phyloP scores from a whole-genome alignment of 306 rosid genomes.

The Geum urbanum region DNA sequence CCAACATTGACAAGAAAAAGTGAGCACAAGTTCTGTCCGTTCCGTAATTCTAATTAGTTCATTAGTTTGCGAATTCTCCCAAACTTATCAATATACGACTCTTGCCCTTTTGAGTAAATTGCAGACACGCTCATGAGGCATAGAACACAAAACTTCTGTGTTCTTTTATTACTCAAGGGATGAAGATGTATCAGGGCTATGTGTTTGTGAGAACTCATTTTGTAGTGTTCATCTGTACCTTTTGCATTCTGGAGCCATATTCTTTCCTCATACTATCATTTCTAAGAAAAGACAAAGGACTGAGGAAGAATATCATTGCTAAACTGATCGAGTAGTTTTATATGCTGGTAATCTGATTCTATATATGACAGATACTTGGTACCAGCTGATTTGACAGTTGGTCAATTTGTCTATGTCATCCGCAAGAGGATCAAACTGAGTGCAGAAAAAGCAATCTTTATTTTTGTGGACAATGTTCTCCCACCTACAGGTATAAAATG shows the following conservation, averaged over 20 bases:
- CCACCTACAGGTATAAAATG: constrained; percentile 40
- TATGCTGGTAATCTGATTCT: not conserved
- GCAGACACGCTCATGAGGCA: not conserved
- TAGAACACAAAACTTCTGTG: not conserved
- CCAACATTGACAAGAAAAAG: constrained; percentile 52
- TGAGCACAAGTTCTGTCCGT: constrained; percentile 10
- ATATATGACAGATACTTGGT: constrained; percentile 35
- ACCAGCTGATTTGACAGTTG: constrained; percentile 46
- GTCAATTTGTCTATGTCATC: constrained; percentile 49
- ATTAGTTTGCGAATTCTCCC: not conserved
- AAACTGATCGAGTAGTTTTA: not conserved
- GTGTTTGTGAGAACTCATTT: not conserved
- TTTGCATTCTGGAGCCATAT: not conserved
- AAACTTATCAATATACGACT: not conserved
- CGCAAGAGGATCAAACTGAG: constrained; percentile 50
- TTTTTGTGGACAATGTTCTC: constrained; percentile 43
- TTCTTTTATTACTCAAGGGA: not conserved
- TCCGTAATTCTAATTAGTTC: not conserved
- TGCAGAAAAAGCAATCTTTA: constrained; percentile 50
- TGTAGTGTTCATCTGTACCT: not conserved
- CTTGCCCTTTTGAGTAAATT: not conserved
- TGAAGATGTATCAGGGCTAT: not conserved
- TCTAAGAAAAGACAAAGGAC: not conserved
- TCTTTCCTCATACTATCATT: not conserved
- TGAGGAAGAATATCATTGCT: not conserved